Evolutionary conservation across 768 basidiomycete species (phyloP).

Genomic region (Tulasnella sp.): DNA sequence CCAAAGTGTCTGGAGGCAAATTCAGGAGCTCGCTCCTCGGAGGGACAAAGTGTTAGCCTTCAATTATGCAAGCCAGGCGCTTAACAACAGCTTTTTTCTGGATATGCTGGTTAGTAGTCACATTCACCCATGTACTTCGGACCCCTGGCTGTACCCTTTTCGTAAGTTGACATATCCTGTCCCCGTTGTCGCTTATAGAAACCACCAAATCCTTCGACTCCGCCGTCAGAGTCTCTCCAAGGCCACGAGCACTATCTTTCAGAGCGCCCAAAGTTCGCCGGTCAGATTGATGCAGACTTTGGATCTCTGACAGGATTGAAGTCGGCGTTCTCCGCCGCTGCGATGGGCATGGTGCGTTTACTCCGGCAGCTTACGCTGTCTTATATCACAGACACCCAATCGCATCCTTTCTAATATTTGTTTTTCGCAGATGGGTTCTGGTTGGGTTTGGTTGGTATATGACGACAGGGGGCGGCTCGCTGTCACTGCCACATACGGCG

Average conservation of each 20-base stretch:
- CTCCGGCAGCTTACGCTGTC: background rate
- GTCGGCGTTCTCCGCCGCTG: slow-evolving; percentile 65
- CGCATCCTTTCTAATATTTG: background rate
- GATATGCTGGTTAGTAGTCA: slow-evolving; percentile 72
- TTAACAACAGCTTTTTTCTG: slow-evolving; percentile 95
- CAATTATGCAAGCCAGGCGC: slow-evolving; percentile 82
- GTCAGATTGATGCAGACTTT: slow-evolving; percentile 37
- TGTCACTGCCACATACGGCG: slow-evolving; percentile 76
- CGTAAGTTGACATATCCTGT: background rate
- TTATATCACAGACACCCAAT: background rate
- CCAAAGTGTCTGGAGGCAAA: slow-evolving; percentile 55
- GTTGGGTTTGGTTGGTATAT: slow-evolving; percentile 82
- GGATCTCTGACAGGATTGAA: slow-evolving; percentile 60
- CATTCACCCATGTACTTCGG: too few relatives aligned
- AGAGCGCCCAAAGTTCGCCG: slow-evolving; percentile 26
- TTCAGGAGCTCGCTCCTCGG: slow-evolving; percentile 53
- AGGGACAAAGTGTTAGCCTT: slow-evolving; percentile 59
- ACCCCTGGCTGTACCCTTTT: background rate
- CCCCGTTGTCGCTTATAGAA: slow-evolving; percentile 27
- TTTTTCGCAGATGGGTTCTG: slow-evolving; percentile 42
- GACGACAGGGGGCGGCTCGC: slow-evolving; percentile 51
- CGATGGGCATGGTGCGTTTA: slow-evolving; percentile 43
- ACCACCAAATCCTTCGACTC: slow-evolving; percentile 28
- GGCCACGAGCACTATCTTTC: slow-evolving; percentile 35
- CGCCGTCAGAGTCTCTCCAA: slow-evolving; percentile 21